Conservation (phyloP, 1,284 basidiomycete species). For the Malassezia obtusa region DNA sequence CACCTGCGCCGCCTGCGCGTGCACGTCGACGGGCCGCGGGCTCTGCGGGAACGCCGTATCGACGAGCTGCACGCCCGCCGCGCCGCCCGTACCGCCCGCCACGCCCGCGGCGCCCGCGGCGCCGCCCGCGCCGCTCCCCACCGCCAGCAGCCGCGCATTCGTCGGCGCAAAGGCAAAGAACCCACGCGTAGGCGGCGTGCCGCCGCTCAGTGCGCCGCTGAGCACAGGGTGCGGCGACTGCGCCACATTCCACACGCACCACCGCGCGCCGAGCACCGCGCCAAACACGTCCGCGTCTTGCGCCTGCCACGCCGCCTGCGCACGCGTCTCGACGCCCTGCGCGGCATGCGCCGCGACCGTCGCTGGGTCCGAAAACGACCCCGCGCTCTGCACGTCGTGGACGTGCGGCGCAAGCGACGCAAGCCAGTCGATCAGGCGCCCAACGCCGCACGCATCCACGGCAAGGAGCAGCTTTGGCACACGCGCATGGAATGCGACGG, state of each 20-base stretch:
- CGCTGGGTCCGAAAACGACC: slow-evolving; percentile 4
- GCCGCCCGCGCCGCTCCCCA: not conserved
- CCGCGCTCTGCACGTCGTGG: slow-evolving; percentile 1
- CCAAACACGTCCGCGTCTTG: slow-evolving; percentile 12
- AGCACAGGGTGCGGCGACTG: not conserved
- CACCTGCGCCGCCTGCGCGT: not conserved
- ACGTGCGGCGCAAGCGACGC: not conserved
- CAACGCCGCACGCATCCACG: slow-evolving; percentile 11
- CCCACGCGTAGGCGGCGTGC: not conserved
- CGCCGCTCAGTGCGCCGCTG: not conserved
- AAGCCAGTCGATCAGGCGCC: slow-evolving; percentile 14
- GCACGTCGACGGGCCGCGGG: slow-evolving; percentile 5
- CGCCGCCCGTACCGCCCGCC: not conserved
- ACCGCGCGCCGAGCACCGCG: slow-evolving; percentile 11
- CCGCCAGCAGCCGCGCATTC: slow-evolving; percentile 11
- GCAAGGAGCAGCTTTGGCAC: slow-evolving; percentile 14
- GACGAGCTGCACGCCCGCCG: slow-evolving; percentile 2
- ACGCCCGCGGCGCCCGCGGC: not conserved
- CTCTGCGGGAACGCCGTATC: slow-evolving; percentile 12
- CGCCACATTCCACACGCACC: slow-evolving; percentile 14
- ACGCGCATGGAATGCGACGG: slow-evolving; percentile 7
- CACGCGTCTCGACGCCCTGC: slow-evolving; percentile 1
- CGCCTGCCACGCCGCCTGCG: slow-evolving; percentile 14
- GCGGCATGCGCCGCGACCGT: slow-evolving; percentile 2
- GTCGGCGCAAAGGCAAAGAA: slow-evolving; percentile 10